Evolutionary conservation across 176 grass and related monocot genomes (phyloP).

Genomic region (Eleusine coracana): DNA sequence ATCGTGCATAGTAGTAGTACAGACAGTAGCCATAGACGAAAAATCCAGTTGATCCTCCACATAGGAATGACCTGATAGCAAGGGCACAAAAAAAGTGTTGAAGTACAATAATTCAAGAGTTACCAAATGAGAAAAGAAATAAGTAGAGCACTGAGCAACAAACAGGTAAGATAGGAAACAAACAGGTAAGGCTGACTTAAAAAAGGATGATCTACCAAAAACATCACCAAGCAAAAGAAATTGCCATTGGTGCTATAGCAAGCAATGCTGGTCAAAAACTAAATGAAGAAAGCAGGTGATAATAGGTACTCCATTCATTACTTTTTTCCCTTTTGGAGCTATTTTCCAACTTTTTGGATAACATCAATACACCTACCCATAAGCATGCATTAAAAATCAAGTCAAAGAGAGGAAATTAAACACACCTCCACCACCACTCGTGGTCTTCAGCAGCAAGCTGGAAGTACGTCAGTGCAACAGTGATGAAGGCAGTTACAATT

Average conservation of each 20-base stretch:
- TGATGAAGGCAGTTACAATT: conserved; percentile 94
- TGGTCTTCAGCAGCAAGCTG: conserved; percentile 99
- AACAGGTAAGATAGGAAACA: not conserved
- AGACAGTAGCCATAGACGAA: conserved; percentile 94
- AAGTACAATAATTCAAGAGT: not conserved
- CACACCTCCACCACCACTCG: conserved; percentile 99
- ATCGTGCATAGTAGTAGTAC: conserved; percentile 95
- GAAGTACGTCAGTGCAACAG: conserved; percentile 96
- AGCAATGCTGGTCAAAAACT: not conserved
- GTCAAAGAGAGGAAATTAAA: conserved; percentile 16
- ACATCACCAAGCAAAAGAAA: not conserved
- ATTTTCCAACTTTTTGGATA: not conserved
- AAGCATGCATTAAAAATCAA: not conserved
- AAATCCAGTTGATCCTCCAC: conserved; percentile 90
- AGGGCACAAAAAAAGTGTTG: not conserved
- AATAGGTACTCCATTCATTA: not conserved
- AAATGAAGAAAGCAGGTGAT: conserved; percentile 1
- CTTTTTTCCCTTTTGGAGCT: not conserved
- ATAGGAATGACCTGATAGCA: conserved; percentile 75
- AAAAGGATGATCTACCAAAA: not conserved
- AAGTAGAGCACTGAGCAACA: not conserved
- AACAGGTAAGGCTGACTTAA: not conserved
- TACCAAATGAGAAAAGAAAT: not conserved
- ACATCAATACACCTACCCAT: not conserved
- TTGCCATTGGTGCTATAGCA: not conserved